These are phyloP conservation scores for Roridomyces roridus DNA, from an alignment of 768 basidiomycete species.

Conservation along the genomic window DNA sequence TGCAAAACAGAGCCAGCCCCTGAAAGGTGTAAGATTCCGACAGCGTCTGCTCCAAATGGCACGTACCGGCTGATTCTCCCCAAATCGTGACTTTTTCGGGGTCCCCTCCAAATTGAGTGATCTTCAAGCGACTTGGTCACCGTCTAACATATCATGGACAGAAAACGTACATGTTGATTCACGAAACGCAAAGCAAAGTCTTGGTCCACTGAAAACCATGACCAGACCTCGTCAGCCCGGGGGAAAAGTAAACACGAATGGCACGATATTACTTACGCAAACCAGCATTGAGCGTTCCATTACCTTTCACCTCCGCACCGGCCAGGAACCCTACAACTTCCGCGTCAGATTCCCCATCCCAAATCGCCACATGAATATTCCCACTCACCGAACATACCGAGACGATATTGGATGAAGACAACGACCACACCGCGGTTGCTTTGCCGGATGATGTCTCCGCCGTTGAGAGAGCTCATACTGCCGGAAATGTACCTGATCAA, in stretches of 20 bases:
- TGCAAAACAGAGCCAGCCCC: constrained; percentile 42
- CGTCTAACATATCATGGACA: neutral
- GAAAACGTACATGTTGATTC: constrained; percentile 31
- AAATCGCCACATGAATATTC: neutral
- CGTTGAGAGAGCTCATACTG: constrained; percentile 33
- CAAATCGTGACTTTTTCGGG: constrained; percentile 31
- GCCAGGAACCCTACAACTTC: constrained; percentile 33
- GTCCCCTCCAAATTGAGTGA: constrained; percentile 29
- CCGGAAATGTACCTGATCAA: constrained; percentile 40
- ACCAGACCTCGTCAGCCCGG: neutral
- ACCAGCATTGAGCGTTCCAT: constrained; percentile 38
- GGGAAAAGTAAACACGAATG: neutral
- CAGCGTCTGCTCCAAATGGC: too few relatives aligned
- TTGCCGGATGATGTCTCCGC: constrained; percentile 43
- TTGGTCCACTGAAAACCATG: constrained; percentile 35
- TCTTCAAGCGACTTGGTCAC: constrained; percentile 9
- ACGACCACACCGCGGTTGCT: constrained; percentile 41
- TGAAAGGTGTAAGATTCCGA: too few relatives aligned
- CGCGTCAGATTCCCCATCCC: too few relatives aligned
- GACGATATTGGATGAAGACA: constrained; percentile 49
- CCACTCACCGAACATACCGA: constrained; percentile 44
- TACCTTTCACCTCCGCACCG: constrained; percentile 32
- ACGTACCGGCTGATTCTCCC: constrained; percentile 30
- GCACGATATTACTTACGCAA: constrained; percentile 26
- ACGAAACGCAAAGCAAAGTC: constrained; percentile 39